Evolutionary conservation across 2,329 filamentous ascomycete species (phyloP).

Genomic region (Stenocarpella maydis): DNA sequence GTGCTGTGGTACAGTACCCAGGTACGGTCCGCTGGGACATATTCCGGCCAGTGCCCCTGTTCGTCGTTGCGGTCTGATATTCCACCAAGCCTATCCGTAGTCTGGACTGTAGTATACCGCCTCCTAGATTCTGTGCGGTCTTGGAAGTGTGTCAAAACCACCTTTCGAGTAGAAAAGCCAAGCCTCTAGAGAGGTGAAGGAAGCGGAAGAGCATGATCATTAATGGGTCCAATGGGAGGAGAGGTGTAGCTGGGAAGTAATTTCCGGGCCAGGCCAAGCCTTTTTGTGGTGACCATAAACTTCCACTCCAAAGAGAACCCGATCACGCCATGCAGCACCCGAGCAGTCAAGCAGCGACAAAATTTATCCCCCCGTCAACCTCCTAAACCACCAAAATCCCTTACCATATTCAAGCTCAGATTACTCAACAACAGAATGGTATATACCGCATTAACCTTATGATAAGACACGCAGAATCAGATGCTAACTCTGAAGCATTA

Average conservation of each 20-base stretch:
- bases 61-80: conserved; percentile 11
- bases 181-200: background rate
- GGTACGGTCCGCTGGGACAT: background rate
- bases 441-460: no score
- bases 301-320: background rate
- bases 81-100: background rate
- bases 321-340: conserved; percentile 2
- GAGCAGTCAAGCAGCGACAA: no score
- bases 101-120: background rate
- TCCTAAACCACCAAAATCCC: no score
- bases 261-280: conserved; percentile 18
- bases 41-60: background rate
- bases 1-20: background rate
- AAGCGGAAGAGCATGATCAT: background rate
- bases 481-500: no score
- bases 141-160: background rate
- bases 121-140: background rate
- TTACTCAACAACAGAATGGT: no score
- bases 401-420: no score
- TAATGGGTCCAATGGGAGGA: background rate
- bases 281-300: background rate
- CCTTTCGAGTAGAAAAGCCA: background rate
- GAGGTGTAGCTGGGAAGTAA: background rate
- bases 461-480: no score
- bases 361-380: no score